A percentile compares a stretch with the other conserved stretches of the same genome.
Conservation (phyloP, 78 protist genomes). For the Tieghemostelium lacteum region DNA sequence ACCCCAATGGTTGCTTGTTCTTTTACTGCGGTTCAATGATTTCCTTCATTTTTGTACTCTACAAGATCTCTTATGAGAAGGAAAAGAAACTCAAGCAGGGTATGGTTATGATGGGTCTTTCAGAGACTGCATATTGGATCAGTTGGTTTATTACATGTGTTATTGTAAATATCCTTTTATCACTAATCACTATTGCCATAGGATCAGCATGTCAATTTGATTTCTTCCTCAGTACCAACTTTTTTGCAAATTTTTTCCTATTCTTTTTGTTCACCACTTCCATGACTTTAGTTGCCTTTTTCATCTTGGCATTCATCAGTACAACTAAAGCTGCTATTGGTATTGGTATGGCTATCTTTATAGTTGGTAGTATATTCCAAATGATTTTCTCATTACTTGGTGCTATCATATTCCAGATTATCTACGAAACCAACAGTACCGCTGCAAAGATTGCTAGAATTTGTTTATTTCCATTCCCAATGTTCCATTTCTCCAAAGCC, state of each 20-base stretch:
- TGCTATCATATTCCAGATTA: constrained; percentile 19
- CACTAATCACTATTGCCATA: constrained; percentile 44
- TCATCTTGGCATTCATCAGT: constrained; percentile 33
- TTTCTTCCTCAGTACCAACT: constrained; percentile 60
- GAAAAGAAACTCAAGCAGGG: constrained; percentile 49
- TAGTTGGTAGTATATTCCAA: constrained; percentile 63
- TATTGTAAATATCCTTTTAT: not conserved
- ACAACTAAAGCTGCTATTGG: constrained; percentile 74
- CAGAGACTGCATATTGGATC: constrained; percentile 59
- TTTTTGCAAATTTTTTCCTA: constrained; percentile 30
- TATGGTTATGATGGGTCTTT: constrained; percentile 80
- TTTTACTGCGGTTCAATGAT: constrained; percentile 76
- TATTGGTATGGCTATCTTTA: constrained; percentile 71
- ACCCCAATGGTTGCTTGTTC: constrained; percentile 7
- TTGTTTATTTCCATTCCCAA: constrained; percentile 27
- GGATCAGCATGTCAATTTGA: constrained; percentile 53
- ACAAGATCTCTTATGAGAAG: constrained; percentile 60
- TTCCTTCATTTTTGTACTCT: constrained; percentile 38
- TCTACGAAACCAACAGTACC: constrained; percentile 18
- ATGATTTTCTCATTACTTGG: constrained; percentile 46
- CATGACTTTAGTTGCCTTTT: constrained; percentile 59
- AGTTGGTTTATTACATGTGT: constrained; percentile 62
- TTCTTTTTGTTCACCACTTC: constrained; percentile 32
- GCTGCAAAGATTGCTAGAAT: constrained; percentile 20
- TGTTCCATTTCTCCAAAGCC: constrained; percentile 58